Conservation (phyloP, 1,139 yeast species). For the Saccharomyces hybrid region DNA sequence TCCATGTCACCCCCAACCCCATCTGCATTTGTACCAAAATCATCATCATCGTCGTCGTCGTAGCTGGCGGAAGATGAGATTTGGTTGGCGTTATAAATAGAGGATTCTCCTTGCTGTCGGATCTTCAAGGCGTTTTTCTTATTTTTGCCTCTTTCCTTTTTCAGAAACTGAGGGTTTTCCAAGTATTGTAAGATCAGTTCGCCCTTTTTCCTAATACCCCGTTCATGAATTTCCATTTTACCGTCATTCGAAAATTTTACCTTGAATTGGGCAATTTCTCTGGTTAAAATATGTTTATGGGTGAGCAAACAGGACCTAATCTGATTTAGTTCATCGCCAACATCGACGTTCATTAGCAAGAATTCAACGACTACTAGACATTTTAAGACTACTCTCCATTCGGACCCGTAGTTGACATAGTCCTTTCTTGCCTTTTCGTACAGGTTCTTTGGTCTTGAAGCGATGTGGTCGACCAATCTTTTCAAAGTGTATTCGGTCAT, state of each 20-base stretch:
- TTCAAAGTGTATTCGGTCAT: constrained; percentile 31
- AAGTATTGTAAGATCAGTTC: constrained; percentile 25
- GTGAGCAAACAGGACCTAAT: constrained; percentile 26
- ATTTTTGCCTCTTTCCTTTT: constrained; percentile 24
- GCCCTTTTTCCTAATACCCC: constrained; percentile 31
- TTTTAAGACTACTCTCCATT: constrained; percentile 35
- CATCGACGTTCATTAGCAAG: constrained; percentile 28
- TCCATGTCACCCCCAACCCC: constrained; percentile 17
- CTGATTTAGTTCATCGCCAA: constrained; percentile 30
- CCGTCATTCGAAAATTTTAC: constrained; percentile 31
- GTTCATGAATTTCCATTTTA: constrained; percentile 33
- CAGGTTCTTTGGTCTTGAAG: constrained; percentile 30
- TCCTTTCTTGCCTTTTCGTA: constrained; percentile 35
- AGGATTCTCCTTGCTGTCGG: constrained; percentile 16
- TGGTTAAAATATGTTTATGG: constrained; percentile 27
- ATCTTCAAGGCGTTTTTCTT: constrained; percentile 28
- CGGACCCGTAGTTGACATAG: constrained; percentile 34
- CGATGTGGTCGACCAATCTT: constrained; percentile 32
- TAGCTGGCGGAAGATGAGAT: constrained; percentile 6
- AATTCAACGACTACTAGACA: constrained; percentile 33
- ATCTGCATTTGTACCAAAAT: constrained; percentile 15
- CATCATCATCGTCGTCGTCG: constrained; percentile 9
- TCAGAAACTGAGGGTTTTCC: constrained; percentile 27
- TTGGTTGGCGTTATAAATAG: constrained; percentile 18
- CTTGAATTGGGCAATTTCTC: constrained; percentile 26